These are phyloP conservation scores for Xanthoconium stramineum DNA, from an alignment of 768 basidiomycete species.

Conservation along the genomic window DNA sequence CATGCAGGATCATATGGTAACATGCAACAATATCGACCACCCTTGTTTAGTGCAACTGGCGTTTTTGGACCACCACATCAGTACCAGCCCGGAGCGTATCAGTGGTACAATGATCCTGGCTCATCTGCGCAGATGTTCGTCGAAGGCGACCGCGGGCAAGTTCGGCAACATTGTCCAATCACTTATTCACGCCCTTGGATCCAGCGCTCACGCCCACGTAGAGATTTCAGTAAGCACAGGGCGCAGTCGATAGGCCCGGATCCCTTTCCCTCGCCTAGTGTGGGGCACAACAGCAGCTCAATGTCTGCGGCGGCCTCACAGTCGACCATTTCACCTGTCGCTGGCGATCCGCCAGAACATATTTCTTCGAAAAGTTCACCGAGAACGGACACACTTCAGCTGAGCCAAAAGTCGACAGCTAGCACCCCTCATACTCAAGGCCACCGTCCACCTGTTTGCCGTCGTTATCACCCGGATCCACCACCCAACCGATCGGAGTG, in stretches of 20 bases:
- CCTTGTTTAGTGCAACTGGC: constrained; percentile 29
- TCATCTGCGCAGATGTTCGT: constrained; percentile 25
- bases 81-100: constrained; percentile 38
- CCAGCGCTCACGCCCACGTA: constrained; percentile 13
- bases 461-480: constrained; percentile 66
- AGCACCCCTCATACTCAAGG: constrained; percentile 16
- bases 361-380: constrained; percentile 2
- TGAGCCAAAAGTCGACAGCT: neutral
- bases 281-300: neutral
- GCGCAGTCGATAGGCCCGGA: constrained; percentile 14
- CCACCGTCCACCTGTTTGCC: constrained; percentile 42
- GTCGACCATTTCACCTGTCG: neutral
- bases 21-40: constrained; percentile 12
- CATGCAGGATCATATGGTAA: constrained; percentile 18
- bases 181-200: constrained; percentile 26
- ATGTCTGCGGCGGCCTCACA: neutral
- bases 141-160: constrained; percentile 27
- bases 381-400: neutral
- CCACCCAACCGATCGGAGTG: constrained; percentile 79
- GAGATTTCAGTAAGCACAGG: constrained; percentile 20
- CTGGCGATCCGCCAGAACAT: constrained; percentile 3
- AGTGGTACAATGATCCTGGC: constrained; percentile 47
- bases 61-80: constrained; percentile 35
- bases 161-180: constrained; percentile 32
- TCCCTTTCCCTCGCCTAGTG: constrained; percentile 9